Conservation (phyloP, 371 early-diverging fungal species). For the Rhizopus arrhizus region DNA sequence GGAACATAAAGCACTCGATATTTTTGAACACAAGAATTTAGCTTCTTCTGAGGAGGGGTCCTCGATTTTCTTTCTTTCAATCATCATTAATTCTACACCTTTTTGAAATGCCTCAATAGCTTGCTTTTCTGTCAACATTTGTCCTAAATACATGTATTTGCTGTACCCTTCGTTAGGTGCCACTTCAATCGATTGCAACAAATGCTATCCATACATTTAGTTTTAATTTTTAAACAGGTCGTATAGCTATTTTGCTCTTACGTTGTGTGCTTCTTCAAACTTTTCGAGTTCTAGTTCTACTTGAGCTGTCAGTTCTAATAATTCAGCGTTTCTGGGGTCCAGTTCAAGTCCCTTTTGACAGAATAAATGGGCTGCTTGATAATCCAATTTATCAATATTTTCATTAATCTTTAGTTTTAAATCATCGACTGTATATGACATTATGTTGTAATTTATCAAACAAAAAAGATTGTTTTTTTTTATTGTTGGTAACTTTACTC, state of each 20-base stretch:
- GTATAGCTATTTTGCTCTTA: constrained; percentile 23
- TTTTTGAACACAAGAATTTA: constrained; percentile 59
- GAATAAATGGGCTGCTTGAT: constrained; percentile 72
- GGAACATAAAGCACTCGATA: constrained; percentile 85
- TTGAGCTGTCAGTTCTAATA: constrained; percentile 72
- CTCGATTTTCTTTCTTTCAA: constrained; percentile 25
- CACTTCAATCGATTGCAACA: constrained; percentile 67
- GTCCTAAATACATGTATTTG: constrained; percentile 91
- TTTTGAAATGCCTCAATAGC: constrained; percentile 78
- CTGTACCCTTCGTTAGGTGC: constrained; percentile 72
- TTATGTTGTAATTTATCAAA: neutral
- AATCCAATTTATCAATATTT: constrained; percentile 77
- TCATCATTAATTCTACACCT: constrained; percentile 77
- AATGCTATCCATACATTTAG: constrained; percentile 46
- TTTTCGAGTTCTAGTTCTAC: constrained; percentile 76
- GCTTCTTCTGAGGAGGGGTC: constrained; percentile 46
- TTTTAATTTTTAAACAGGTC: neutral
- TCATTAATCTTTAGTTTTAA: constrained; percentile 70
- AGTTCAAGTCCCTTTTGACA: constrained; percentile 70
- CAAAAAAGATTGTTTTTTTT: no score
- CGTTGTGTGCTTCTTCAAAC: constrained; percentile 70
- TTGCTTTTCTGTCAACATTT: constrained; percentile 78
- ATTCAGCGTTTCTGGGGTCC: constrained; percentile 63
- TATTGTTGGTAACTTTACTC: no score
- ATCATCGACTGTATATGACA: constrained; percentile 58